Evolutionary conservation across 108 stramenopile species (phyloP).

Genomic region (Schizochytrium sp.): DNA sequence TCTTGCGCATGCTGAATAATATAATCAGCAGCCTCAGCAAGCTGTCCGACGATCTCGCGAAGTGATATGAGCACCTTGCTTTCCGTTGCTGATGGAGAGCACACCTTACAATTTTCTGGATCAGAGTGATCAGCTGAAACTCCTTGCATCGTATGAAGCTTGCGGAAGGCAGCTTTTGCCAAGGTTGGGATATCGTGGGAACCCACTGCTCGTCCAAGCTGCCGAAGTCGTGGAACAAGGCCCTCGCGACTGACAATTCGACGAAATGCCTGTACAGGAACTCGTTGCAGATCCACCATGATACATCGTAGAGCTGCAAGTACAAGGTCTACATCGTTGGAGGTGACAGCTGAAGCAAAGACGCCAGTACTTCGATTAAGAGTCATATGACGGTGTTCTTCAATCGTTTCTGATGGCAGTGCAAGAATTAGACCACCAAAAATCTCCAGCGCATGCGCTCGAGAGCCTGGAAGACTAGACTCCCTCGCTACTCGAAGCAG

Average conservation of each 20-base stretch:
- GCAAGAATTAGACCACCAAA: conserved; percentile 7
- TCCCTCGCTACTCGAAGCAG: conserved; percentile 1
- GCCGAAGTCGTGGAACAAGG: not conserved
- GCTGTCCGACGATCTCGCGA: not conserved
- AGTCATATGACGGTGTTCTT: not conserved
- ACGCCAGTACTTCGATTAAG: not conserved
- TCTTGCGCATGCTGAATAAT: not conserved
- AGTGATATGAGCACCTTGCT: not conserved
- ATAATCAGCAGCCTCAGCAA: not conserved
- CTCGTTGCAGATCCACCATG: not conserved
- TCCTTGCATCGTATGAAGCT: not conserved
- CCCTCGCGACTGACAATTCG: conserved; percentile 33
- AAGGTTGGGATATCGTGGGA: not conserved
- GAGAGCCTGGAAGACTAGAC: not conserved
- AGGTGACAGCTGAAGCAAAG: conserved; percentile 19
- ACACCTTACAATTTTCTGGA: not conserved
- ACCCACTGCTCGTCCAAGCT: not conserved
- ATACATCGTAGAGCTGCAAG: not conserved
- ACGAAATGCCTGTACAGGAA: not conserved
- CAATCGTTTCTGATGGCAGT: not conserved
- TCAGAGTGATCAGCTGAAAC: not conserved
- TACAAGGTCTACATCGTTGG: conserved; percentile 16
- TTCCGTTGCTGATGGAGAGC: not conserved
- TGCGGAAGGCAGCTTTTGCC: not conserved
- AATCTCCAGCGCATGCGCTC: conserved; percentile 8